A percentile compares a stretch with the other conserved stretches of the same genome.
Evolutionary conservation across 495 filamentous ascomycete genomes (phyloP).

Genomic region (Penicillium waksmanii): DNA sequence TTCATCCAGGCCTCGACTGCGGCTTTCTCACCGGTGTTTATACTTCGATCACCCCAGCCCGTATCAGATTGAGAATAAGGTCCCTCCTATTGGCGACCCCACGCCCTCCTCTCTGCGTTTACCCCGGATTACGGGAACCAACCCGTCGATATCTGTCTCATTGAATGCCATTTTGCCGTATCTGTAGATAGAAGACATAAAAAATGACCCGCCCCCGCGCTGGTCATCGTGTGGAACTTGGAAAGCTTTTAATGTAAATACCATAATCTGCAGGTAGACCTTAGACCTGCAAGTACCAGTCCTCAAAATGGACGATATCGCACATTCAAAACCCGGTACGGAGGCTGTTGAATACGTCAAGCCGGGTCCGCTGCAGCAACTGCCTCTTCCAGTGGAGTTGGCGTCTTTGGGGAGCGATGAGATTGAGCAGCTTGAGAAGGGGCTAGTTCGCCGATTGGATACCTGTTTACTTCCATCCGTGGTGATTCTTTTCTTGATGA

Average conservation of each 20-base stretch:
- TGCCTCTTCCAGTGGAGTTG: conserved; percentile 12
- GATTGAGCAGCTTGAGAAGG: conserved; percentile 9
- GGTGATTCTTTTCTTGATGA: conserved; percentile 17
- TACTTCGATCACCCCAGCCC: neutral
- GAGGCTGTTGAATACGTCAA: conserved; percentile 13
- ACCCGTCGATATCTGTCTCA: neutral
- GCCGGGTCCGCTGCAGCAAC: conserved; percentile 8
- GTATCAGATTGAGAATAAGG: neutral
- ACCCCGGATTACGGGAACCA: conserved; percentile 13
- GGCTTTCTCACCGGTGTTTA: conserved; percentile 7
- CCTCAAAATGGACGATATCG: conserved; percentile 12
- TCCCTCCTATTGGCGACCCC: neutral
- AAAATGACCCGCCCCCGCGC: neutral
- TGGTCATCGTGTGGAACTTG: too few relatives aligned
- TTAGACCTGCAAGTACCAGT: neutral
- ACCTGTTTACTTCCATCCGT: conserved; percentile 15
- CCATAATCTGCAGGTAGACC: too few relatives aligned
- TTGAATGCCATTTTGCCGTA: neutral
- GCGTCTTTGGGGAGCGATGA: conserved; percentile 4
- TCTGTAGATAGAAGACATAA: neutral
- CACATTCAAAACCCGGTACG: neutral
- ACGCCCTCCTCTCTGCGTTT: conserved; percentile 6
- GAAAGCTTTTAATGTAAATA: too few relatives aligned
- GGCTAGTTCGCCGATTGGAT: conserved; percentile 13
- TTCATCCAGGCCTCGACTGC: neutral